Conservation (phyloP, 2,329 filamentous ascomycete species). For the Eurotiales sp. region DNA sequence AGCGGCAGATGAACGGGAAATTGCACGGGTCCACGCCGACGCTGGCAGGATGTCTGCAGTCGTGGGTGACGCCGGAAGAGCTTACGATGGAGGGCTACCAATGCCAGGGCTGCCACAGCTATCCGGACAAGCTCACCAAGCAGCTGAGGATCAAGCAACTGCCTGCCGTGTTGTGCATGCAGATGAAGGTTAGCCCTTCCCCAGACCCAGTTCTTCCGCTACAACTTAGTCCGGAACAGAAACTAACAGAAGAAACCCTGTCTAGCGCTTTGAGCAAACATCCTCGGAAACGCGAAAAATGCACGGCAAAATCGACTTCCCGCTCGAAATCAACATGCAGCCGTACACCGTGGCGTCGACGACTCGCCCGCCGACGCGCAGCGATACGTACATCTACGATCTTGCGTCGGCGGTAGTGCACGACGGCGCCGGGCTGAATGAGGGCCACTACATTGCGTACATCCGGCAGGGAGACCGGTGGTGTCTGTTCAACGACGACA, state of each 20-base stretch:
- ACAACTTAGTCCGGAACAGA: background rate
- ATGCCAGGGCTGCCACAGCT: conserved; percentile 73
- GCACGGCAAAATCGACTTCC: conserved; percentile 80
- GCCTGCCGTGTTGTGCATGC: conserved; percentile 85
- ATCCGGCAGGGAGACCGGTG: conserved; percentile 81
- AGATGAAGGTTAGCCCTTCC: conserved; percentile 68
- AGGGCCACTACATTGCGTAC: conserved; percentile 89
- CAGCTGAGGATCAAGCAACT: conserved; percentile 79
- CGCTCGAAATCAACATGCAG: conserved; percentile 80
- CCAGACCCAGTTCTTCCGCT: background rate
- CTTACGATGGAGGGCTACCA: conserved; percentile 72
- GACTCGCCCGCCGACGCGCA: conserved; percentile 42
- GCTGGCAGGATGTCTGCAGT: conserved; percentile 73
- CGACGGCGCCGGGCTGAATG: conserved; percentile 79
- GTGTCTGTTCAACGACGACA: conserved; percentile 95
- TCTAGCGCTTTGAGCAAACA: conserved; percentile 69
- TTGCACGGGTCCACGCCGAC: conserved; percentile 48
- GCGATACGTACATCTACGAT: conserved; percentile 70
- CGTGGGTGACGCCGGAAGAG: conserved; percentile 82
- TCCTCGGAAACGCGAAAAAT: conserved; percentile 78
- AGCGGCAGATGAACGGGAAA: conserved; percentile 41
- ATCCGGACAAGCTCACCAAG: conserved; percentile 72
- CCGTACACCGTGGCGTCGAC: conserved; percentile 69
- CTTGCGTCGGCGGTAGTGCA: conserved; percentile 88
- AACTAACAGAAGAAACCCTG: conserved; percentile 12